Evolutionary conservation across 2,329 filamentous ascomycete species (phyloP).

Genomic region (Epichloe sibirici): DNA sequence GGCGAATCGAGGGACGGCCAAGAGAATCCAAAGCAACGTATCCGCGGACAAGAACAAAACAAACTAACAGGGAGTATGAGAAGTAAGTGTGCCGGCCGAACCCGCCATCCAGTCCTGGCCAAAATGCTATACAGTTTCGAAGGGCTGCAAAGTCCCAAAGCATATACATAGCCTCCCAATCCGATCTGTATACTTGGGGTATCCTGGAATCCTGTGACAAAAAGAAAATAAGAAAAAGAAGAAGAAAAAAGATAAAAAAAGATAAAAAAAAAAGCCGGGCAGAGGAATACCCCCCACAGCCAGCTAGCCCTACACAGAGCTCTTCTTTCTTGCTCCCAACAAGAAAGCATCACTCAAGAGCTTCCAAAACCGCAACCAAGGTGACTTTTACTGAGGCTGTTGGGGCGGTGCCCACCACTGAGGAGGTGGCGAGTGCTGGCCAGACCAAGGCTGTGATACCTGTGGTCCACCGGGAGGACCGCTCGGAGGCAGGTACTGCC

Average conservation of each 20-base stretch:
- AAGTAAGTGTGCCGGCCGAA: conserved; percentile 17
- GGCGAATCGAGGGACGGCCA: conserved; percentile 4
- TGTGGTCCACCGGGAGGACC: conserved; percentile 33
- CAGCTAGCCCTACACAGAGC: neutral
- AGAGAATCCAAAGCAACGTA: conserved; percentile 6
- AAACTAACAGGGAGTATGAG: conserved; percentile 4
- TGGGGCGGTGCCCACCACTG: conserved; percentile 44
- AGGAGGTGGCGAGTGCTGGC: conserved; percentile 50
- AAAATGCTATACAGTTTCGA: conserved; percentile 22
- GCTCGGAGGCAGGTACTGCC: conserved; percentile 57
- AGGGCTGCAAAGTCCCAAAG: conserved; percentile 18
- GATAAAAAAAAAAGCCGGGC: neutral
- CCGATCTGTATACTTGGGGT: conserved; percentile 24
- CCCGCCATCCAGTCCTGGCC: conserved; percentile 27
- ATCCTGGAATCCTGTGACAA: conserved; percentile 21
- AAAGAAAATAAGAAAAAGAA: conserved; percentile 10
- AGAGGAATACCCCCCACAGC: neutral
- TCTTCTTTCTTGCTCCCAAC: neutral
- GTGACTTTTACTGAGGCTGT: conserved; percentile 26
- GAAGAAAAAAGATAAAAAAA: neutral
- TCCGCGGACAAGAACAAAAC: conserved; percentile 1
- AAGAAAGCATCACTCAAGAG: neutral
- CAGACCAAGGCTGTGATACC: conserved; percentile 40
- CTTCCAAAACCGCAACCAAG: neutral
- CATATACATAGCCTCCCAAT: conserved; percentile 25